Base-by-base conservation (phyloP, 2,329 filamentous ascomycete species). In the Botrytis sinoallii region DNA sequence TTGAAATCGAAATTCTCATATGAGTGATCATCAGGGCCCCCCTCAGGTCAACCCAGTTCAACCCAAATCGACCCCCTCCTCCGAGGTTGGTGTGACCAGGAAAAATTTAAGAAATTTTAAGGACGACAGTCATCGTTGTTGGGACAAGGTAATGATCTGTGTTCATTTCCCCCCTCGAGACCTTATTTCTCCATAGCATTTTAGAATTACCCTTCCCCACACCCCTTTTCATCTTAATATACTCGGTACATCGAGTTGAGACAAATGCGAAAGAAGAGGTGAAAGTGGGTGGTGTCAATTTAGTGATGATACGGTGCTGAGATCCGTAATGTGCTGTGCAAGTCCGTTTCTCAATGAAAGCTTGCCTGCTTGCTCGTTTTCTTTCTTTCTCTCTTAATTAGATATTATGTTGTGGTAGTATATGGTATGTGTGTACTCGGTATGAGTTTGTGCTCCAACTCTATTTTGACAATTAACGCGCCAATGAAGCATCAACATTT, bases 81-180 rank as follows among this genome's bases (percentile, higher is more conserved):
- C 38, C 66, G 66, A 69, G 29, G 35, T 32, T 52, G 35, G 55
- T 42, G 29, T 32, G 48, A 68, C 25, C 35, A 32, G 48, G 48
- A 38, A 68, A 55, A 57, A 9, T 57, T 29, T 57, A 57, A 42
- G 66, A 68, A 70, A 25, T n/a, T 35, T 61, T n/a, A 20, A 32
- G 25, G 52, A 20, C 68, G 20, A 46, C 55, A 63, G 38, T 57
- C 44, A 70, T 57, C 29, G 22, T 70, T 38, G 55, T 69, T 67
- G 52, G 66, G 48, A 69, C 38, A 38, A 57, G 40, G 52, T 38
- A 57, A 68, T 32, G 66, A 69, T 69, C 66, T 52, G 38, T 57
- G 38, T 69, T 35, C 48, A n/a, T n/a, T 55, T 10, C 10, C 38
- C 25, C 46, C 32, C 32, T 22, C 46, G 1, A 38, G 64, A 52